Evolutionary conservation across 768 basidiomycete genomes (phyloP), one percentile per base, ranked within the genome.

Genomic region (Megacollybia marginata): DNA sequence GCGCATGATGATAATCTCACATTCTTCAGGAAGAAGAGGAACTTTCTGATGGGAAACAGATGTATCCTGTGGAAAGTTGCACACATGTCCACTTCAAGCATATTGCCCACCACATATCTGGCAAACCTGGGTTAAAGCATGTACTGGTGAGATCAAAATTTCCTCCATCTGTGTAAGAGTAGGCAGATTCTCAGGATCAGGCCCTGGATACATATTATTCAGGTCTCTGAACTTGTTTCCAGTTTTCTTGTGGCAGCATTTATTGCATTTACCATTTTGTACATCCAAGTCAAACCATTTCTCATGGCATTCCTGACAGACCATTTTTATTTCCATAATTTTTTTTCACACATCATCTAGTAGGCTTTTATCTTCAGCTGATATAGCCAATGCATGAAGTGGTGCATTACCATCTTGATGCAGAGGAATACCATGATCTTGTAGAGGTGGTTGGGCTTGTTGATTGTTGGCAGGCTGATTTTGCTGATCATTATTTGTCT

Each of bases 211-310:
- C 51, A 52, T 52, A 15, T 28, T n/a, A 20, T 52, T 52, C 19
- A 36, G 42, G 3, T 12, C 34, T 12, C 32, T 44, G 35, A 50
- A 50, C 28, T 50, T 50, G 16, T 44, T 35, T 44, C 44, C 45
- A 8, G 15, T 12, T 19, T 44, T 45, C 2, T 10, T 2, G 2
- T 6, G 23, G 6, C 38, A 35, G 11, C 33, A 18, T 34, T 50
- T 45, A 5, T 34, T 2, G 42, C 42, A 52, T n/a, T 44, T 52
- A 5, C 47, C 51, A 44, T 48, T 20, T 43, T 11, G 15, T n/a
- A 48, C 51, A 19, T 44, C n/a, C 34, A 52, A 28, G 33, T 52
- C 51, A 44, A 52, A 52, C 51, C 51, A 52, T n/a, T 48, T 42
- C 32, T 52, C 47, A 44, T 48, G 19, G 32, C 51, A 52, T 16